These are phyloP conservation scores for Candida andamanensis DNA, from an alignment of 805 yeast genomes.

Conservation along the genomic window DNA sequence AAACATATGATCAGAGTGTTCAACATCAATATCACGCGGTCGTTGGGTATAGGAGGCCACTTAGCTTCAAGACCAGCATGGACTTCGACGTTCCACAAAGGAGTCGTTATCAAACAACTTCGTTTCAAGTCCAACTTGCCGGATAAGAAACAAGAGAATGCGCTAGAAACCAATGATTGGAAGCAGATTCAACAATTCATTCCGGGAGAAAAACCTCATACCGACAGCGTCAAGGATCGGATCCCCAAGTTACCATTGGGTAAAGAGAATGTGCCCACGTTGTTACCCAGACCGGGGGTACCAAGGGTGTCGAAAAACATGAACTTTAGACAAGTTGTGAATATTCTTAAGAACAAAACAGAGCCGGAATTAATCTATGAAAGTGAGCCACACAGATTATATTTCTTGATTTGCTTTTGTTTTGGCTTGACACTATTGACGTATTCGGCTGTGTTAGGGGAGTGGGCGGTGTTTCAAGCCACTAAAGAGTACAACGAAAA, in stretches of 20 bases:
- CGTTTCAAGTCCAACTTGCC: conserved; percentile 5
- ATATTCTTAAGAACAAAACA: conserved; percentile 46
- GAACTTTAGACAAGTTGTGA: conserved; percentile 58
- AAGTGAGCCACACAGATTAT: conserved; percentile 76
- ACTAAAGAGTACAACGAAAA: conserved; percentile 50
- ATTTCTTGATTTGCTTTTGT: conserved; percentile 64
- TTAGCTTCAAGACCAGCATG: no score
- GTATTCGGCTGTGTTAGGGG: conserved; percentile 61
- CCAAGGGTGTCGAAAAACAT: conserved; percentile 61
- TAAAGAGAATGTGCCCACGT: conserved; percentile 58
- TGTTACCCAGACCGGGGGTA: conserved; percentile 71
- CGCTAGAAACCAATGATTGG: conserved; percentile 26
- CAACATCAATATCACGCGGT: no score
- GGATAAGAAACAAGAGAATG: conserved; percentile 1
- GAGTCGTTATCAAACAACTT: no score
- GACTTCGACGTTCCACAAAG: no score
- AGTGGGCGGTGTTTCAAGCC: conserved; percentile 50
- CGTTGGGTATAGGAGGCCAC: no score
- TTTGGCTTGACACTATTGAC: conserved; percentile 63
- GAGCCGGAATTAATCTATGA: conserved; percentile 76
- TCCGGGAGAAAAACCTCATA: conserved; percentile 48
- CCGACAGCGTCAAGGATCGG: conserved; percentile 49
- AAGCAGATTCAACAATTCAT: conserved; percentile 42
- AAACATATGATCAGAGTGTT: no score
- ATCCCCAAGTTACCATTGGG: conserved; percentile 63